Base-by-base conservation (phyloP, 768 basidiomycete genomes). In the Cystobasidium onofrii region DNA sequence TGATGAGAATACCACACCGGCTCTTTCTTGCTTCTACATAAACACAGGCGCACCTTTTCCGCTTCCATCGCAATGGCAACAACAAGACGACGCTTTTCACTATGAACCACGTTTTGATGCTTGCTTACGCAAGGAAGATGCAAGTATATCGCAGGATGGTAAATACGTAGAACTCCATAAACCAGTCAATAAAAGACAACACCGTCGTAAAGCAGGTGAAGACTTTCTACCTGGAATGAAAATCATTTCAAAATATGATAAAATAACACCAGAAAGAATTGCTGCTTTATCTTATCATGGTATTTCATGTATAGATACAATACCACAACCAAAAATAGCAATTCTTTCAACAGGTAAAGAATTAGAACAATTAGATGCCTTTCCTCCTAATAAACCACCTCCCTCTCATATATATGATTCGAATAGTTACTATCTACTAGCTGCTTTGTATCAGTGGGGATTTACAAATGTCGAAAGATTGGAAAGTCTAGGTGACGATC, bases 21-120 rank as follows among this genome's bases (percentile, higher is more conserved):
- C n/a, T 55, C 20, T 18, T 23, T 55, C 54, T 6, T 63, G 61
- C n/a, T 63, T 31, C 34, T 36, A 7, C 34, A 63, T 63, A 10
- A 63, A 63, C 31, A 63, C 61, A 4, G 61, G 61, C 61, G 61
- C 61, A 36, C 61, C 61, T 25, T 63, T 63, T 29, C 61, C 61
- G 12, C 27, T 63, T 23, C 61, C 61, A 23, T 4, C 54, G 46
- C 23, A 15, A 50, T 15, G 46, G 46, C 23, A 15, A 23, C 23
- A 15, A n/a, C 12, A 20, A 15, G 27, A 13, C 57, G n/a, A 20
- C 25, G 13, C 13, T 61, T 29, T 63, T 36, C 33, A 63, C 20
- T n/a, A 9, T 6, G 39, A 39, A 15, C n/a, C n/a, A n/a, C 61
- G 34, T 12, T 63, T 25, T 27, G 61, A 63, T 36, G 61, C 61